These are phyloP conservation scores for Globisporangium polare DNA, from an alignment of 352 stramenopile species.

Conservation along the genomic window DNA sequence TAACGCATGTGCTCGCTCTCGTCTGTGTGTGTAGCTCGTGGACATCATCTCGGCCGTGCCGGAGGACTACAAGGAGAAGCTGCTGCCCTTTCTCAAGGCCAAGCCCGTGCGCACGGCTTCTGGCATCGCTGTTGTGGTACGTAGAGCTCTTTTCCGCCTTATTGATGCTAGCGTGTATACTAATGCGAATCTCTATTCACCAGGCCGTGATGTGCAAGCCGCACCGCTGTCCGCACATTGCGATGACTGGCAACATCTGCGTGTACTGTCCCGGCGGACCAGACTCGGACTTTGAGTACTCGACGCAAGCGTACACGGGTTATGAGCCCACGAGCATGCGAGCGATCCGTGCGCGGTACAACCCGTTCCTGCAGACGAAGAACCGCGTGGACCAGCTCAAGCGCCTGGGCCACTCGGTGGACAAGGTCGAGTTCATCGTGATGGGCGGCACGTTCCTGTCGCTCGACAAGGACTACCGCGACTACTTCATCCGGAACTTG, in stretches of 20 bases:
- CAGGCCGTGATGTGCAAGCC: conserved; percentile 96
- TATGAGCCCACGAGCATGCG: conserved; percentile 97
- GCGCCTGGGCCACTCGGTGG: conserved; percentile 90
- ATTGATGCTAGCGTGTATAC: not conserved
- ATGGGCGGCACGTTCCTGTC: conserved; percentile 98
- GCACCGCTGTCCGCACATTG: conserved; percentile 97
- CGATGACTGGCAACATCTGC: conserved; percentile 96
- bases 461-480: conserved; percentile 92
- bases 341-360: conserved; percentile 94
- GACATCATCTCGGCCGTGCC: conserved; percentile 96
- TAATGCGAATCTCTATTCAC: not conserved
- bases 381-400: conserved; percentile 89
- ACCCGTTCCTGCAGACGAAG: conserved; percentile 93
- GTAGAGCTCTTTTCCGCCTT: not conserved
- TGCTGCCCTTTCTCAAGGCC: conserved; percentile 92
- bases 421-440: conserved; percentile 98
- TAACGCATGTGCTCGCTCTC: not conserved
- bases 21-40: conserved; percentile 57
- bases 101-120: conserved; percentile 95
- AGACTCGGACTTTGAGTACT: conserved; percentile 98
- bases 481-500: conserved; percentile 96
- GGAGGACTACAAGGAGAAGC: conserved; percentile 87
- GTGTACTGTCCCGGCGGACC: conserved; percentile 94
- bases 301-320: conserved; percentile 94
- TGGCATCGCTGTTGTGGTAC: conserved; percentile 93